Base-by-base conservation (phyloP, 2,329 filamentous ascomycete genomes). In the Neopestalotiopsis clavispora region DNA sequence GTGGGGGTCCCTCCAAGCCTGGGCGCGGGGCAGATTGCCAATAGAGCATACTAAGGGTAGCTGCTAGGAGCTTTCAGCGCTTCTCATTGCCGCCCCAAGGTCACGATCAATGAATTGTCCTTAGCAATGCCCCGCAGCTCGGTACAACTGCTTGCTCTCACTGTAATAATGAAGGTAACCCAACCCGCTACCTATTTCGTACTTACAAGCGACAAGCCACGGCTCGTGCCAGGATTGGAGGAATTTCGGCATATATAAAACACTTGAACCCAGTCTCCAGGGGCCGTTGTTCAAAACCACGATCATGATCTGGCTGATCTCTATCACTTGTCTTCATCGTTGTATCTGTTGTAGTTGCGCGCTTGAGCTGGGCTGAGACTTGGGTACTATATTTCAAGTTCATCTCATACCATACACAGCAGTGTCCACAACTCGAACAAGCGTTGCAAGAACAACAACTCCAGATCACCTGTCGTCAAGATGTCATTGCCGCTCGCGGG, bases 401-500 rank as follows among this genome's bases (percentile, higher is more conserved):
- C 34, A 38, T 10, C 45, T 52, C n/a, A 20, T n/a, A n/a, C 45
- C 9, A 52, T 52, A 52, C 13, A 52, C 45, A 17, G 10, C 6
- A 52, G 6, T 52, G 17, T 52, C 17, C n/a, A 52, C 7, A 20
- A 52, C 45, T 20, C n/a, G 45, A 20, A 32, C 4, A 10, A 30
- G 13, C 23, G 5, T 38, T 38, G 10, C 34, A 38, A 60, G 10
- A 14, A 34, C 7, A 42, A 65, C 23, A 28, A 28, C 23, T 28
- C 23, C 23, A 28, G 23, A n/a, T 52, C 4, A n/a, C 45, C 45
- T 9, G 45, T 7, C 17, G 17, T 52, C 17, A 52, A 52, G 20
- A 67, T 67, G 66, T 49, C 57, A 23, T 58, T 59, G 13, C 57
- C 42, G 28, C 82, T 91, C 17, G 89, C 93, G 76, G 92, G 92